These are phyloP conservation scores for Prunus persica DNA, from an alignment of 306 rosid species.

Conservation along the genomic window Prunus_persica_NCBIv2 NC_034015.1:15567001-15567500, in stretches of 20 bases:
- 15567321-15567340: conserved; percentile 56
- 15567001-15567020: conserved; percentile 48
- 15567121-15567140: background rate
- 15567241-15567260: conserved; percentile 33
- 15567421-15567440: conserved; percentile 49
- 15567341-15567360: conserved; percentile 60
- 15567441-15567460: conserved; percentile 20
- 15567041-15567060: conserved; percentile 43
- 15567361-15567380: conserved; percentile 66
- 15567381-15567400: conserved; percentile 48
- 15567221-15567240: conserved; percentile 16
- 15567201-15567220: background rate
- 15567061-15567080: conserved; percentile 17
- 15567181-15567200: conserved; percentile 36
- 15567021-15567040: conserved; percentile 52
- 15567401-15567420: conserved; percentile 20
- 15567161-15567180: conserved; percentile 36
- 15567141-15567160: background rate
- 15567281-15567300: conserved; percentile 36
- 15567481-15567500: conserved; percentile 24
- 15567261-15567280: conserved; percentile 36
- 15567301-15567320: conserved; percentile 43
- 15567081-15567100: conserved; percentile 35
- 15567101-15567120: background rate
- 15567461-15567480: conserved; percentile 29